A percentile compares a stretch with the other conserved stretches of the same genome.
These are phyloP conservation scores for Digitaria exilis DNA, from an alignment of 202 grass and related monocot genomes.

Conservation along the genomic window DNA sequence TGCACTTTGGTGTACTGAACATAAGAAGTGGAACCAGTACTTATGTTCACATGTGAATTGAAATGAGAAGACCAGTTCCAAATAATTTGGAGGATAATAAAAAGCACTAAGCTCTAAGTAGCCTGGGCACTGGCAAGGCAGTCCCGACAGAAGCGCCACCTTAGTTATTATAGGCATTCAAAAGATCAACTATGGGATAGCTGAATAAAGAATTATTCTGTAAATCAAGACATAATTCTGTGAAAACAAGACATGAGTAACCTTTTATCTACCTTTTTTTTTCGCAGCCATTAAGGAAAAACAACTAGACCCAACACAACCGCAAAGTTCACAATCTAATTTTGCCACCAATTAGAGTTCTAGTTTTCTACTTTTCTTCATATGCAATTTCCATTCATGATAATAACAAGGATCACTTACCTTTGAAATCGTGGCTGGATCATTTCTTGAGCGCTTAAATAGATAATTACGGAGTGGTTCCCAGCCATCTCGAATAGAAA, in stretches of 20 bases:
- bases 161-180: background rate
- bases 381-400: background rate
- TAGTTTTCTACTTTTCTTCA: background rate
- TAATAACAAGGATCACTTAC: background rate
- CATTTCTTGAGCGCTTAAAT: slow-evolving; percentile 17
- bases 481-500: background rate
- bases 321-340: background rate
- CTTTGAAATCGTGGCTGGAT: background rate
- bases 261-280: background rate
- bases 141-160: background rate
- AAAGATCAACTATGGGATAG: background rate
- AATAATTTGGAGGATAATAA: background rate
- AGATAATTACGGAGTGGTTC: background rate
- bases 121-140: background rate
- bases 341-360: background rate
- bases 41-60: background rate
- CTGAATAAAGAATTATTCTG: background rate
- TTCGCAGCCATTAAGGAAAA: no score
- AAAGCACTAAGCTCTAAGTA: background rate
- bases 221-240: no score
- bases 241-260: background rate
- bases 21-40: background rate
- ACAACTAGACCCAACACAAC: no score
- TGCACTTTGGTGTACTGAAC: background rate
- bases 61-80: background rate